Conservation (phyloP, 805 yeast genomes). For the Maudiozyma barnettii region DNA sequence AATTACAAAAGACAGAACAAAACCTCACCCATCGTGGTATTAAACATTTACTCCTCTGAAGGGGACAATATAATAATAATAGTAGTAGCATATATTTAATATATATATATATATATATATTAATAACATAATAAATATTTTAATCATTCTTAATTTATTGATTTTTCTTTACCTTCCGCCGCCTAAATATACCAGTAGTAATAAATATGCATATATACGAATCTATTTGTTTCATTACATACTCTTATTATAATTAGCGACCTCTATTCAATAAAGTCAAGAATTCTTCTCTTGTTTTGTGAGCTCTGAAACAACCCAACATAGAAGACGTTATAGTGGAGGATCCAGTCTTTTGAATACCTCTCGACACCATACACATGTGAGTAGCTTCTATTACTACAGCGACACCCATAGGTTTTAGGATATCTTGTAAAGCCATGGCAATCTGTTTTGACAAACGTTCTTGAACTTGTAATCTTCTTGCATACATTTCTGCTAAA, state of each 20-base stretch:
- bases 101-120: no score
- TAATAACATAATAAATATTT: no score
- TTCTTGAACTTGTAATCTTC: constrained; percentile 97
- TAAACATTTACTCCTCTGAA: constrained; percentile 13
- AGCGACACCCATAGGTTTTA: constrained; percentile 94
- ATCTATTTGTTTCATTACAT: neutral
- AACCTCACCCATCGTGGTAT: constrained; percentile 21
- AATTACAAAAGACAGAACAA: constrained; percentile 29
- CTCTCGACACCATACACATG: constrained; percentile 99
- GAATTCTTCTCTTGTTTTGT: constrained; percentile 94
- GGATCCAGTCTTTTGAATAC: constrained; percentile 92
- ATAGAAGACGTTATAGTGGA: constrained; percentile 91
- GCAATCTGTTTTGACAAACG: constrained; percentile 95
- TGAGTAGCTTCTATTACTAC: constrained; percentile 97
- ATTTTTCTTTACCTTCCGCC: no score
- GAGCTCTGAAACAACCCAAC: constrained; percentile 94
- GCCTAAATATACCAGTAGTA: no score
- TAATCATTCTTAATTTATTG: neutral
- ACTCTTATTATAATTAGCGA: neutral
- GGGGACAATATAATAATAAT: no score
- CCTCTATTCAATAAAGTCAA: constrained; percentile 64
- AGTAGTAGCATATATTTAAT: no score
- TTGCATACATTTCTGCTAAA: constrained; percentile 91
- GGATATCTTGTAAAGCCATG: constrained; percentile 82
- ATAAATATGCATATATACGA: constrained; percentile 1